Evolutionary conservation across 1,139 yeast genomes (phyloP).

Genomic region (Pneumocystis oryctolagi): DNA sequence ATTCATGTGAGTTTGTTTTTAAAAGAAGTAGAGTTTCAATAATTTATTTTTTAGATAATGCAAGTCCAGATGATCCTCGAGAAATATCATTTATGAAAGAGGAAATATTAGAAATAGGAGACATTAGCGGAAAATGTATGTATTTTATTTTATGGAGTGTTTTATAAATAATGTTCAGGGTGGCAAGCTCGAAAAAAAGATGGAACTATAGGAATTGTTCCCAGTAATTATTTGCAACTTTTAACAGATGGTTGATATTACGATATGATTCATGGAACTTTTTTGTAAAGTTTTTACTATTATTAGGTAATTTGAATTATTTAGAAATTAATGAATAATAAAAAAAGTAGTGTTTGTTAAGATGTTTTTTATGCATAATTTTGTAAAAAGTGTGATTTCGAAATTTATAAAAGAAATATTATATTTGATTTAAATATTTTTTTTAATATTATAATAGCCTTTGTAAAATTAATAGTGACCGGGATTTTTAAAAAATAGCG

Average conservation of each 20-base stretch:
- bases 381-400: not conserved
- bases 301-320: not conserved
- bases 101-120: slow-evolving; percentile 79
- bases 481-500: not conserved
- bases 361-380: not conserved
- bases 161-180: slow-evolving; percentile 30
- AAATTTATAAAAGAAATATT: not conserved
- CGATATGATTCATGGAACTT: too few species aligned
- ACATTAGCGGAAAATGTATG: slow-evolving; percentile 65
- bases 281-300: too few species aligned
- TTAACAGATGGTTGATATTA: not conserved
- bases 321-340: not conserved
- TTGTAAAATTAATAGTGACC: not conserved
- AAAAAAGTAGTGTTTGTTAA: not conserved
- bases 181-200: slow-evolving; percentile 88
- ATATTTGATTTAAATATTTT: not conserved
- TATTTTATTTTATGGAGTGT: not conserved
- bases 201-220: slow-evolving; percentile 94
- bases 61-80: slow-evolving; percentile 88
- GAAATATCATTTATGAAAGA: slow-evolving; percentile 85
- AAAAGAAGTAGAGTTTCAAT: not conserved
- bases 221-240: slow-evolving; percentile 50
- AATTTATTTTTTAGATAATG: slow-evolving; percentile 34
- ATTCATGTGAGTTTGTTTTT: slow-evolving; percentile 30
- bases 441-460: not conserved